Conservation (phyloP, 441 rosid genomes). For the Erysimum cheiri region DNA sequence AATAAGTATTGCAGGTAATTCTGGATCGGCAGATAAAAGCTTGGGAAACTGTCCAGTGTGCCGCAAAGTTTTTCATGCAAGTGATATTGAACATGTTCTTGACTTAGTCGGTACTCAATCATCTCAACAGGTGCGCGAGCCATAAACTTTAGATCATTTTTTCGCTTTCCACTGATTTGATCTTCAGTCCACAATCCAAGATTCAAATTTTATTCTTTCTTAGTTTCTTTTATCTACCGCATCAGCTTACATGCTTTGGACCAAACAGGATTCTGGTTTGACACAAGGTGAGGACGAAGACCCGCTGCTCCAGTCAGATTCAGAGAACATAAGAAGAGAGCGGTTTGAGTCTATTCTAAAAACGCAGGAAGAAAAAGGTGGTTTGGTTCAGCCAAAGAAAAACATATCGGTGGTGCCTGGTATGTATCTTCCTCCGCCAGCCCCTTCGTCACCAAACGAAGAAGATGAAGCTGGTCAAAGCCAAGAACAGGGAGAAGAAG, state of each 20-base stretch:
- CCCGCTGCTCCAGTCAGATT: slow-evolving; percentile 54
- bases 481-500: slow-evolving; percentile 39
- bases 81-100: slow-evolving; percentile 82
- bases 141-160: neutral
- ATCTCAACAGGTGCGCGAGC: slow-evolving; percentile 54
- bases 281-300: slow-evolving; percentile 42
- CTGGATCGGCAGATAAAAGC: slow-evolving; percentile 48
- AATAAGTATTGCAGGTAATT: slow-evolving; percentile 37
- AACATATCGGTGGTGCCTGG: slow-evolving; percentile 64
- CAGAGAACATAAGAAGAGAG: slow-evolving; percentile 66
- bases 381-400: slow-evolving; percentile 70
- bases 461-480: slow-evolving; percentile 45
- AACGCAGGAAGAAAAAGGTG: slow-evolving; percentile 66
- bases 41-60: slow-evolving; percentile 84
- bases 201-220: neutral
- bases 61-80: slow-evolving; percentile 69
- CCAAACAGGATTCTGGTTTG: slow-evolving; percentile 45
- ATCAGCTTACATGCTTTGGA: slow-evolving; percentile 17
- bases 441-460: slow-evolving; percentile 28
- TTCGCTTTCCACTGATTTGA: neutral
- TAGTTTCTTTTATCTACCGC: neutral
- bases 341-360: slow-evolving; percentile 64
- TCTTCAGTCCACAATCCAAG: slow-evolving; percentile 10
- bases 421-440: slow-evolving; percentile 69
- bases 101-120: slow-evolving; percentile 64